Evolutionary conservation across 106 monocot genomes (phyloP).

Genomic region (Posidonia australis): DNA sequence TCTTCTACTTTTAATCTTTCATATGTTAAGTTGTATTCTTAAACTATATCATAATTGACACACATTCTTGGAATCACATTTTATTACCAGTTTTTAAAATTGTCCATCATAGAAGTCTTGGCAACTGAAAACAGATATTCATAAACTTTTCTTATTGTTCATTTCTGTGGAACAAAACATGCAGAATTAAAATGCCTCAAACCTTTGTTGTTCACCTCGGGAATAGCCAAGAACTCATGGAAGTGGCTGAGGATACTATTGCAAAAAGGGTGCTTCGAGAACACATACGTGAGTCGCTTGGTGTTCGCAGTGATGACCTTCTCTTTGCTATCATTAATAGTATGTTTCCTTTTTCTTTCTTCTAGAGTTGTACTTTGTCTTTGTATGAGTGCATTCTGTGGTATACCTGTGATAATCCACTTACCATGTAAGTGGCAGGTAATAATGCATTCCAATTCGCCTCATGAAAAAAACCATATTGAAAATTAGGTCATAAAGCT

Average conservation of each 20-base stretch:
- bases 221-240: conserved; percentile 90
- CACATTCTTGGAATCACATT: no score
- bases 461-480: background rate
- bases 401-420: no score
- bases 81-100: no score
- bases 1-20: no score
- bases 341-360: conserved; percentile 20
- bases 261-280: conserved; percentile 74
- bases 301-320: conserved; percentile 68
- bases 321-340: conserved; percentile 92
- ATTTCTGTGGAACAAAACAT: conserved; percentile 6
- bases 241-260: conserved; percentile 77
- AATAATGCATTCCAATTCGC: no score
- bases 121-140: no score
- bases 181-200: conserved; percentile 82
- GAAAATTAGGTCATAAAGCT: background rate
- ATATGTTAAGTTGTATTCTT: no score
- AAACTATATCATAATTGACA: no score
- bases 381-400: background rate
- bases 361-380: no score
- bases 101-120: no score
- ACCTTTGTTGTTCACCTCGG: conserved; percentile 95
- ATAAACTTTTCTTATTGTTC: background rate
- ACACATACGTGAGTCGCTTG: conserved; percentile 77
- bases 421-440: background rate